Base-by-base conservation (phyloP, 495 filamentous ascomycete species). In the Lasiosphaeria miniovina region DNA sequence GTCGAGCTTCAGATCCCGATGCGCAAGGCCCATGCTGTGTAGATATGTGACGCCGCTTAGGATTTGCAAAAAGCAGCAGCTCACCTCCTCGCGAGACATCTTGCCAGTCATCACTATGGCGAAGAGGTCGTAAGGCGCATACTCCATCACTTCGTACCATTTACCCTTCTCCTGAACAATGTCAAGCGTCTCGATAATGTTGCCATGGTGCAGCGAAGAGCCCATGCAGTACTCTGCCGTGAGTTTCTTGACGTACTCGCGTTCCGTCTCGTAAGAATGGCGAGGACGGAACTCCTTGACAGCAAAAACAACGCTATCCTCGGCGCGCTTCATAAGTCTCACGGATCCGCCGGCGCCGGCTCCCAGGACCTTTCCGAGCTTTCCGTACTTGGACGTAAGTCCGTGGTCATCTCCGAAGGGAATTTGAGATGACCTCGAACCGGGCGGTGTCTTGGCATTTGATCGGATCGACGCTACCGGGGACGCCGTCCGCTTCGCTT, bases 91-190 rank as follows among this genome's bases (percentile, higher is more conserved):
- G 55, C 91, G 87, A 43, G 83, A 83, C 94, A 99, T 99, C 75
- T 94, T 98, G 15, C 94, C 94, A 0, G 94, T 98, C 94, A 99
- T 99, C 62, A 99, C 94, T 61, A 95, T 96, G 32, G 94, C 94
- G 72, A 99, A 99, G 14, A 99, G 80, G 74, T 99, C 94, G 66
- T 77, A 99, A 5, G 94, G 94, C n/a, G 92, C 95, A 71, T 95
- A 98, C 69, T 99, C 94, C 94, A 99, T 99, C 35, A 99, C 94
- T 69, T 96, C 95, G 71, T 95, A 99, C 93, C 94, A 99, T 61
- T 88, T 90, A 34, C 84, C 87, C 71, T 91, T 93, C 78, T 99
- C 94, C 60, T 96, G 88, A 14, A 99, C 86, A 62, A 99, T 96
- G 71, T 99, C 94, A 40, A 99, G 80, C 8, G 94, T 97, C 72